These are phyloP conservation scores for Glycyrrhiza uralensis DNA, from an alignment of 306 rosid genomes.

Conservation along the genomic window DNA sequence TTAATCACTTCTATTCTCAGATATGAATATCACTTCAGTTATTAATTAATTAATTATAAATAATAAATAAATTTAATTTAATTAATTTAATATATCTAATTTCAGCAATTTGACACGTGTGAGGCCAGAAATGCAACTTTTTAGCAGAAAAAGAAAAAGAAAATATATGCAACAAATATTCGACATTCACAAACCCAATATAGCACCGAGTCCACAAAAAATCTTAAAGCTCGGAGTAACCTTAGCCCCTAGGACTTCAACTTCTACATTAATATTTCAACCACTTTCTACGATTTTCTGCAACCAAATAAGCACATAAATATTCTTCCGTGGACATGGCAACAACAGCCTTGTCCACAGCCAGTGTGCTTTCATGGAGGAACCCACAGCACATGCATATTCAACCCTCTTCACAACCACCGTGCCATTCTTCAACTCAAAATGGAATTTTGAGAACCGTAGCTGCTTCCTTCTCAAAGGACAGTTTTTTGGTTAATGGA, in stretches of 20 bases:
- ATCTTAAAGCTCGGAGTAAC: not conserved
- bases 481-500: slow-evolving; percentile 10
- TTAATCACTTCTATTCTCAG: no score
- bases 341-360: slow-evolving; percentile 48
- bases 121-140: slow-evolving; percentile 6
- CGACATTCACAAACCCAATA: not conserved
- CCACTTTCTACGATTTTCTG: not conserved
- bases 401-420: slow-evolving; percentile 17
- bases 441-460: slow-evolving; percentile 32
- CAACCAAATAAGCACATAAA: not conserved
- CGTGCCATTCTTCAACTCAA: slow-evolving; percentile 27
- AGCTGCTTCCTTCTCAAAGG: slow-evolving; percentile 33
- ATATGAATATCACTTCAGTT: no score
- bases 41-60: no score
- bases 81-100: not conserved
- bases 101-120: slow-evolving; percentile 55
- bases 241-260: slow-evolving; percentile 20
- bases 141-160: not conserved
- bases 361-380: slow-evolving; percentile 42
- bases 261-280: slow-evolving; percentile 18
- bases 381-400: slow-evolving; percentile 30
- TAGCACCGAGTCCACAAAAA: slow-evolving; percentile 36
- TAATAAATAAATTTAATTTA: no score
- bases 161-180: not conserved
- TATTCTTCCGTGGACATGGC: slow-evolving; percentile 59